Base-by-base conservation (phyloP, 192 early-diverging fungal genomes). In the Pilobolus umbonatus region DNA sequence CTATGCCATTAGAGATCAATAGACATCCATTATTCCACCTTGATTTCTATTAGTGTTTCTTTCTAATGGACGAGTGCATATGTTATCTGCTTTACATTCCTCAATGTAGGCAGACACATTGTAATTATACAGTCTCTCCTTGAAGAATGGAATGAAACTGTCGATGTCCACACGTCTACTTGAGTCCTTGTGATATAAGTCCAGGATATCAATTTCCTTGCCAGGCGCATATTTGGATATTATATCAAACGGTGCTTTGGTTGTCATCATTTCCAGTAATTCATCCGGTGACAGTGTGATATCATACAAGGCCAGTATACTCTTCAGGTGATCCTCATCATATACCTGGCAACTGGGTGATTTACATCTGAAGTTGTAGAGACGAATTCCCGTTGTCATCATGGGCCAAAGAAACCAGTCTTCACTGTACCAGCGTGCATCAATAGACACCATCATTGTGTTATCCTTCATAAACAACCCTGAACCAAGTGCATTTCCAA, bases 391-490 rank as follows among this genome's bases (percentile, higher is more conserved):
- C n/a, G 61, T 52, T 2, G 51, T 57, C 15, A 63, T 61, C 58
- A 65, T 57, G 5, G 57, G 32, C 21, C 25, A 71, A 5, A 61
- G 38, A 34, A 71, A 71, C 69, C 69, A 71, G 14, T 51, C 32
- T 25, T 71, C 69, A 9, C 36, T 58, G 14, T 71, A 71, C 19
- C 57, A 58, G 15, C 63, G 26, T n/a, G 55, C 31, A 14, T 35
- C 54, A 47, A 71, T 65, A 1, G 55, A 55, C 1, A 71, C 29
- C 0, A 71, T 7, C 2, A 61, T 40, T 14, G 45, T 24, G n/a
- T 65, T 48, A 0, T 54, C 30, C 31, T 62, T 61, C 69, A 71
- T 71, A 48, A 71, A 71, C 5, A 71, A 12, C 4, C 51, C 69
- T 15, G 69, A 36, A 6, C 62, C 69, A 10, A 52, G 34, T 4